phyloP scores from a whole-genome alignment of 1,284 basidiomycete species.

The Irpex lacteus region DNA sequence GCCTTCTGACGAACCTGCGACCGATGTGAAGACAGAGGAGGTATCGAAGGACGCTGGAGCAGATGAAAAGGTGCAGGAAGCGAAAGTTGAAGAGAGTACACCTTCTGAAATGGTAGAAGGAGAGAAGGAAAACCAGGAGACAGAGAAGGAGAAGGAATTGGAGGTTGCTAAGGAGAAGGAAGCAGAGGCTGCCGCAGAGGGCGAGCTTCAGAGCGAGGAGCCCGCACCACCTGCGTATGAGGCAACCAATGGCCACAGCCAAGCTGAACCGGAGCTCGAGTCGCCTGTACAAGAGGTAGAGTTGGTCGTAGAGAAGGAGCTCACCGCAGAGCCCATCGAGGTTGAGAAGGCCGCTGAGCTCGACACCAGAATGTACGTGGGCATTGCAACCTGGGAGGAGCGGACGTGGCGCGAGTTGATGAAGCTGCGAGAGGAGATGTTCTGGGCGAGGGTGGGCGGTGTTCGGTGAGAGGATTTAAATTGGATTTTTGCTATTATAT shows the following conservation, averaged over 20 bases:
- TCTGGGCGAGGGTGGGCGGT: slow-evolving; percentile 81
- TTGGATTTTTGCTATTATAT: not conserved
- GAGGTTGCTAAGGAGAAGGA: too few relatives aligned
- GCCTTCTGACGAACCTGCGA: not conserved
- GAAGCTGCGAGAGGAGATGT: slow-evolving; percentile 85
- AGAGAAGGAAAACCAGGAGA: not conserved
- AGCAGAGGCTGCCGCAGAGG: not conserved
- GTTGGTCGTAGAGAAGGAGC: not conserved
- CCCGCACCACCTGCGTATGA: not conserved
- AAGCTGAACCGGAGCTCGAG: not conserved
- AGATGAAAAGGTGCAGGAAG: not conserved
- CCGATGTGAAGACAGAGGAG: slow-evolving; percentile 3
- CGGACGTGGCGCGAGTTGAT: slow-evolving; percentile 85
- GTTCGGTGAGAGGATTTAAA: slow-evolving; percentile 32
- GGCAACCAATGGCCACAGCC: not conserved
- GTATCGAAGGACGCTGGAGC: not conserved
- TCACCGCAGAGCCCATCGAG: not conserved
- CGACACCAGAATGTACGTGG: slow-evolving; percentile 31
- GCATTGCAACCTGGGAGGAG: slow-evolving; percentile 83
- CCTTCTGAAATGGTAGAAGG: not conserved
- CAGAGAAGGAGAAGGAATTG: not conserved
- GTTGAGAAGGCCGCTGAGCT: not conserved
- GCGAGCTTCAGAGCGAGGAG: not conserved
- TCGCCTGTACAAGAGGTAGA: not conserved
- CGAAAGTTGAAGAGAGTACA: not conserved